Evolutionary conservation across 768 basidiomycete species (phyloP).

Genomic region (Antrodiella citrinella): DNA sequence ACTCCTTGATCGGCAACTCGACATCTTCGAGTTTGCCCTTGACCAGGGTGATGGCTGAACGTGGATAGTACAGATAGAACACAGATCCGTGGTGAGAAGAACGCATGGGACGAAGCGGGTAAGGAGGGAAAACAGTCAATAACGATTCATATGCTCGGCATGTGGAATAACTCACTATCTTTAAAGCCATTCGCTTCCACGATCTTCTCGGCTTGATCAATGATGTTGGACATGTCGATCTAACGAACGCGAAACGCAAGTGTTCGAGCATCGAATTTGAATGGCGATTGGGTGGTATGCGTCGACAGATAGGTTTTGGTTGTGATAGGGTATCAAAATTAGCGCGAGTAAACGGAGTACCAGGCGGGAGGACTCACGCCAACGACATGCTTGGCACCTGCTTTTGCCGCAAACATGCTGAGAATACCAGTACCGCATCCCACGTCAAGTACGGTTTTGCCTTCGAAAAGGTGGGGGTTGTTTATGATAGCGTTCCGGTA

Average conservation of each 20-base stretch:
- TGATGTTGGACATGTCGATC: constrained; percentile 99
- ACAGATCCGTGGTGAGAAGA: too few relatives aligned
- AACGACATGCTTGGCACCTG: constrained; percentile 89
- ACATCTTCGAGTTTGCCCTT: constrained; percentile 97
- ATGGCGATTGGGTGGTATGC: neutral
- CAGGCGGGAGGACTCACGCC: constrained; percentile 46
- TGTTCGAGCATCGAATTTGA: neutral
- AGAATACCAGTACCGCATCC: constrained; percentile 98
- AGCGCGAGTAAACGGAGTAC: neutral
- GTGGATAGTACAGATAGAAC: too few relatives aligned
- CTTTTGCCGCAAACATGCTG: constrained; percentile 96
- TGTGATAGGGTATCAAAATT: neutral
- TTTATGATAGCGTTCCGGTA: constrained; percentile 93
- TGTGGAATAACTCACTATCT: constrained; percentile 77
- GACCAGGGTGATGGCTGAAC: constrained; percentile 81
- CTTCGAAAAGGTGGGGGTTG: constrained; percentile 93
- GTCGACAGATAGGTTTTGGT: neutral
- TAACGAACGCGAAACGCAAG: constrained; percentile 20
- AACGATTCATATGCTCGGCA: too few relatives aligned
- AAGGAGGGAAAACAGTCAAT: too few relatives aligned
- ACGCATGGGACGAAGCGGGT: too few relatives aligned
- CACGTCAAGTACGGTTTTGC: constrained; percentile 94
- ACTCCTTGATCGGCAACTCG: constrained; percentile 80
- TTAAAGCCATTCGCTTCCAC: constrained; percentile 94
- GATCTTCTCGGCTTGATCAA: constrained; percentile 97